Evolutionary conservation across 2,329 filamentous ascomycete genomes (phyloP), one percentile per base, ranked within the genome.

Genomic region (Lasiodiplodia theobromae): DNA sequence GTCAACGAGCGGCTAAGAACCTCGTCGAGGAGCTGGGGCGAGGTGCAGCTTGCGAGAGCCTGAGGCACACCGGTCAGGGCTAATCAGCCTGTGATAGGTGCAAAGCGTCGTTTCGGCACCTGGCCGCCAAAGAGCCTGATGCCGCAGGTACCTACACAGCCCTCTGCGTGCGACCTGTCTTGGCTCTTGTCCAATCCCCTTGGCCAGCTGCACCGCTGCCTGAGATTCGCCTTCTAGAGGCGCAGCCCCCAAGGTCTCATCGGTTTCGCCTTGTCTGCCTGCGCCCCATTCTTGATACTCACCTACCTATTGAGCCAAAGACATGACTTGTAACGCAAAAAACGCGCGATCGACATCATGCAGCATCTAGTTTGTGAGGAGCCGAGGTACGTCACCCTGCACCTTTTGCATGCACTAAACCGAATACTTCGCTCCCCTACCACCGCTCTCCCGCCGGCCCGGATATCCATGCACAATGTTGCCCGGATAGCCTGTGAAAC

Each of bases 11-110:
- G n/a, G 40, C 44, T 11, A 7, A 18, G 28, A 28, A 28, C 28
- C 23, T 11, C 16, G 40, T 7, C 28, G 28, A 28, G 1, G 4
- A 7, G 34, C 40, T 18, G 11, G 58, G 7, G 40, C 10, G 58
- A 49, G 58, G 7, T 31, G 40, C 31, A 23, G 40, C 16, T 25
- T 0, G 28, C 2, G 2, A 6, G 18, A 52, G 47, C 60, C 60
- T 64, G 60, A 47, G 60, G 47, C 60, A 64, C 44, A 64, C 60
- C 60, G 60, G 60, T 64, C 44, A 64, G 47, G 18, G n/a, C 60
- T 31, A 47, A 38, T 40, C 60, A 11, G 60, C 40, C 31, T 51
- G 44, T 64, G 60, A 64, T 64, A 64, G 60, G 60, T 34, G 31
- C 31, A 34, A 10, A 34, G 31, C 8, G 31, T 44, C 60, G 60